Evolutionary conservation across 352 stramenopile genomes (phyloP), one percentile per base, ranked within the genome.

Genomic region (Salisapilia sapeloensis): DNA sequence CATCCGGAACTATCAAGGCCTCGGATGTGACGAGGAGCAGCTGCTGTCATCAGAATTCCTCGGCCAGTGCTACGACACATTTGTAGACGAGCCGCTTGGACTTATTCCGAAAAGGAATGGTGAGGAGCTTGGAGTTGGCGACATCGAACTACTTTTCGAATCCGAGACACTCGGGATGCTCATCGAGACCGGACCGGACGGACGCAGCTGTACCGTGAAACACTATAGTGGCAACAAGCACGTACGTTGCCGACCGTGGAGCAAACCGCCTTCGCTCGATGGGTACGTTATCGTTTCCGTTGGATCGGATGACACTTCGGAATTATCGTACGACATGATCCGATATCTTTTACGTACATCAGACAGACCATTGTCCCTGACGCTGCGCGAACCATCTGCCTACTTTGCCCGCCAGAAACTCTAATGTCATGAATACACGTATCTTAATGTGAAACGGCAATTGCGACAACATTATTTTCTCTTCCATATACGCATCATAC

Each of bases 131-230:
- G 37, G 40, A 2, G 10, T 13, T 10, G 56, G 80, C 28, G 70
- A 86, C 39, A 26, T 80, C 21, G 71, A 83, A 42, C 50, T 86
- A 17, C 61, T 58, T 34, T 86, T 86, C 33, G 52, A 40, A 0
- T 53, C 76, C 7, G 34, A 46, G 4, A 46, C 56, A 11, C 37
- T 86, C 6, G 71, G 71, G 0, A 37, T 86, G 2, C 62, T 78
- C 18, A 86, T 86, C 29, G 71, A 86, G 51, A 86, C 71, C 19
- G 78, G 61, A 8, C 64, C 82, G 33, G 71, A 86, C 36, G 57
- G 56, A 3, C 71, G 57, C 13, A 60, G 60, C 20, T 79, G 66
- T 16, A 37, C 80, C 22, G 66, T 83, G 15, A 81, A 78, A 44
- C 62, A 48, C 19, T 74, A 74, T 27, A 32, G 26, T 4, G 53